Conservation (phyloP, 2,329 filamentous ascomycete species). For the Clathrospora elynae region DNA sequence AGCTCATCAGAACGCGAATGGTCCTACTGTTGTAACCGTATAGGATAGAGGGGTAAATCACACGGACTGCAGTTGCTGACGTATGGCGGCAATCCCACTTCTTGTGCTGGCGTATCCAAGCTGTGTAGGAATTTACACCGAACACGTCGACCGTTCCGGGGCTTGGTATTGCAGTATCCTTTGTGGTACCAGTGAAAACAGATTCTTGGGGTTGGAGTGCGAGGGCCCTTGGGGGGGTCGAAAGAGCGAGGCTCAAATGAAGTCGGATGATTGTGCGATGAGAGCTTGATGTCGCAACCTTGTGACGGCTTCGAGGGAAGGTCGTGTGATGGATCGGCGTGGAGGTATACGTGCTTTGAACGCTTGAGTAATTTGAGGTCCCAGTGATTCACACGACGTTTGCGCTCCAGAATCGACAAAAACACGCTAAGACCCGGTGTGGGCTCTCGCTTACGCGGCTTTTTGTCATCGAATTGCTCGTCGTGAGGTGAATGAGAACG, state of each 20-base stretch:
- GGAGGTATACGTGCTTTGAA: not conserved
- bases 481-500: not conserved
- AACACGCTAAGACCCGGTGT: constrained; percentile 1
- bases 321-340: not conserved
- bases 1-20: too few species aligned
- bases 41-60: too few species aligned
- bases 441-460: constrained; percentile 1
- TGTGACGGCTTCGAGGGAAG: not conserved
- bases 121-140: constrained; percentile 22
- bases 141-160: not conserved
- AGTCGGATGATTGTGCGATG: not conserved
- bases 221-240: constrained; percentile 7
- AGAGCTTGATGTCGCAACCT: not conserved
- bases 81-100: too few species aligned
- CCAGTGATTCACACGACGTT: not conserved
- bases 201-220: constrained; percentile 6
- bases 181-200: constrained; percentile 36
- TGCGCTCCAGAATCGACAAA: not conserved
- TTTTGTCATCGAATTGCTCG: not conserved
- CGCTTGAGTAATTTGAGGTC: constrained; percentile 2
- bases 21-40: too few species aligned
- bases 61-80: too few species aligned
- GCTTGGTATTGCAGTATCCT: constrained; percentile 21
- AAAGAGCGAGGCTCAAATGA: too few species aligned
- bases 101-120: too few species aligned